Conservation (phyloP, 2,329 filamentous ascomycete genomes). For the Scleromitrula shiraiana region DNA sequence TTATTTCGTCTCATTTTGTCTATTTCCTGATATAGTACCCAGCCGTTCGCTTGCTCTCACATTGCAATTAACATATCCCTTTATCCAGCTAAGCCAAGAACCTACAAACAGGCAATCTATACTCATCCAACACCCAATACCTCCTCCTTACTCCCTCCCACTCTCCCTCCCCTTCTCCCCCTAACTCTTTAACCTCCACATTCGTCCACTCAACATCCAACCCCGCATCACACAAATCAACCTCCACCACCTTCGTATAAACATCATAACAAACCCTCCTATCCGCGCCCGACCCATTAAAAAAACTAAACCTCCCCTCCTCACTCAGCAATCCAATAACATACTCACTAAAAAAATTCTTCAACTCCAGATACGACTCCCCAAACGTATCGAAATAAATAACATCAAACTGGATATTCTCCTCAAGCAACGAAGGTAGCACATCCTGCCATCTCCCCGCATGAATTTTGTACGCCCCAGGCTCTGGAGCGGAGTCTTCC, state of each 20-base stretch:
- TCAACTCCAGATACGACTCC: constrained; percentile 81
- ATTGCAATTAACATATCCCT: no score
- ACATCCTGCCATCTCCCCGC: constrained; percentile 76
- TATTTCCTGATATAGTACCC: no score
- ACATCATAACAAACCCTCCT: constrained; percentile 92
- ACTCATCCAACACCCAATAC: constrained; percentile 82
- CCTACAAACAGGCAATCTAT: constrained; percentile 65
- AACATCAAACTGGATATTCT: constrained; percentile 68
- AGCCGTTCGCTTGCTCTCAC: no score
- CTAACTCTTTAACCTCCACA: constrained; percentile 57
- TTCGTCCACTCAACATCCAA: constrained; percentile 84
- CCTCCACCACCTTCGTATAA: constrained; percentile 84
- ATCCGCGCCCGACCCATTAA: constrained; percentile 89
- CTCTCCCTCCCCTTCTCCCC: constrained; percentile 59
- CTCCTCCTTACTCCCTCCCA: constrained; percentile 84
- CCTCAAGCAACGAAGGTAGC: constrained; percentile 57
- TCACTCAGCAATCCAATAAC: constrained; percentile 71
- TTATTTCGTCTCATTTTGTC: background rate
- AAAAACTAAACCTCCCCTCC: constrained; percentile 72
- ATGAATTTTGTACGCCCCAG: constrained; percentile 60
- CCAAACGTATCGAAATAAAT: constrained; percentile 99
- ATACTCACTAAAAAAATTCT: constrained; percentile 79
- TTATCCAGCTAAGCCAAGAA: constrained; percentile 43
- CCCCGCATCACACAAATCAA: constrained; percentile 82
- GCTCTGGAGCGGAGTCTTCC: constrained; percentile 46